phyloP scores from a whole-genome alignment of 495 filamentous ascomycete species.

The Daldinia bambusicola region DNA sequence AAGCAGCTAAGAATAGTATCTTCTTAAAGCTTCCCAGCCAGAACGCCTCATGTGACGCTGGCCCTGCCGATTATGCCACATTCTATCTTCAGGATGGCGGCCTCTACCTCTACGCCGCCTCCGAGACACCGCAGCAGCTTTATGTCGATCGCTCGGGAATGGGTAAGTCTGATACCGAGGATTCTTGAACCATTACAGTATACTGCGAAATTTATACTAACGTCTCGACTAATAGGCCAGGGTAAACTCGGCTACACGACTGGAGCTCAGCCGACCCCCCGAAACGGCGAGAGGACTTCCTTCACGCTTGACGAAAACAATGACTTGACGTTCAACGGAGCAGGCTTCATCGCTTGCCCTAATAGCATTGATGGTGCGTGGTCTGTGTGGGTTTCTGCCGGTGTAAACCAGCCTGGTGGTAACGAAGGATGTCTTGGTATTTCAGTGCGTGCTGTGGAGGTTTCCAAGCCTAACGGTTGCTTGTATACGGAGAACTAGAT shows the following conservation, averaged over 20 bases:
- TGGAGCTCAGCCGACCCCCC: constrained; percentile 50
- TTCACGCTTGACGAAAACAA: constrained; percentile 55
- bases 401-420: constrained; percentile 55
- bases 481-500: constrained; percentile 25
- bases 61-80: constrained; percentile 54
- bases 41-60: constrained; percentile 58
- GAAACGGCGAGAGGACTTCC: constrained; percentile 55
- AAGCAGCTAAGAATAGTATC: constrained; percentile 57
- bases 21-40: constrained; percentile 55
- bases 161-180: constrained; percentile 46
- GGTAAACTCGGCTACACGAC: constrained; percentile 63
- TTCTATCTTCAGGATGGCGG: constrained; percentile 59
- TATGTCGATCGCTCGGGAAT: constrained; percentile 66
- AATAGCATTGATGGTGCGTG: constrained; percentile 59
- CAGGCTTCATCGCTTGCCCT: constrained; percentile 61
- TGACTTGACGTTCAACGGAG: constrained; percentile 57
- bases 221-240: constrained; percentile 48
- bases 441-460: constrained; percentile 50
- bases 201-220: background rate
- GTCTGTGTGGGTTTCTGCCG: constrained; percentile 59
- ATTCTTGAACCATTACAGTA: background rate
- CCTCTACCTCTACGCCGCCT: constrained; percentile 58
- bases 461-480: constrained; percentile 41
- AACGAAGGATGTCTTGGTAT: constrained; percentile 60
- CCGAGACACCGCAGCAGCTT: constrained; percentile 57